Conservation (phyloP, 768 basidiomycete species). For the Boletus barrowsii region DNA sequence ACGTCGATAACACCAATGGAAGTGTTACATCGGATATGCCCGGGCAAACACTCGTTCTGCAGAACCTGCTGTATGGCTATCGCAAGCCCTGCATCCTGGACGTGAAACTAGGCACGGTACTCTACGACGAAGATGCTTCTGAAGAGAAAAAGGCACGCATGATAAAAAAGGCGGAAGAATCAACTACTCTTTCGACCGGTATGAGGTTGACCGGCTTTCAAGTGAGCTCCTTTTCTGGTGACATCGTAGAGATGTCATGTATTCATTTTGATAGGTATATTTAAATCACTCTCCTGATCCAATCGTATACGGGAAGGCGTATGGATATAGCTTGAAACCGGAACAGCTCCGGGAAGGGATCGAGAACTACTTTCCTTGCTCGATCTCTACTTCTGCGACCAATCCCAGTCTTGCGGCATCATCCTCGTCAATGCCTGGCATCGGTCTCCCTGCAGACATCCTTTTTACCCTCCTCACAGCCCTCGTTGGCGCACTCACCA, state of each 20-base stretch:
- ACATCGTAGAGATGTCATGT: neutral
- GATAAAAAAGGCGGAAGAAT: conserved; percentile 62
- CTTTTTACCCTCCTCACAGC: conserved; percentile 57
- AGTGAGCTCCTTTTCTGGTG: conserved; percentile 45
- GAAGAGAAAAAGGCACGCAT: conserved; percentile 79
- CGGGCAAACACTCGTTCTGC: conserved; percentile 74
- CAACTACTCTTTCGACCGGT: conserved; percentile 76
- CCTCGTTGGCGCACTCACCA: conserved; percentile 50
- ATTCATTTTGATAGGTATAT: conserved; percentile 54
- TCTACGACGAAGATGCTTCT: conserved; percentile 69
- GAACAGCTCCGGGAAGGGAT: conserved; percentile 76
- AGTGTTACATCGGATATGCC: neutral
- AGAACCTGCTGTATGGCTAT: conserved; percentile 78
- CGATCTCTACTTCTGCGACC: conserved; percentile 10
- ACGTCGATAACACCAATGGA: neutral
- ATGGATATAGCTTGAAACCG: conserved; percentile 72
- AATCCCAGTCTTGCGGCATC: conserved; percentile 3
- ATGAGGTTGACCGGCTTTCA: conserved; percentile 87
- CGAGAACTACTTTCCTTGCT: conserved; percentile 71
- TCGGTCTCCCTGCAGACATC: conserved; percentile 53
- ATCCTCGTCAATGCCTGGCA: conserved; percentile 9
- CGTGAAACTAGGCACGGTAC: conserved; percentile 86
- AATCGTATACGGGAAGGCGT: conserved; percentile 65
- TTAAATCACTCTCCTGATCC: conserved; percentile 55
- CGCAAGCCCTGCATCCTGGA: conserved; percentile 84